Evolutionary conservation across 352 stramenopile species (phyloP), one percentile per base, ranked within the genome.

Genomic region (Phytophthora colocasiae): DNA sequence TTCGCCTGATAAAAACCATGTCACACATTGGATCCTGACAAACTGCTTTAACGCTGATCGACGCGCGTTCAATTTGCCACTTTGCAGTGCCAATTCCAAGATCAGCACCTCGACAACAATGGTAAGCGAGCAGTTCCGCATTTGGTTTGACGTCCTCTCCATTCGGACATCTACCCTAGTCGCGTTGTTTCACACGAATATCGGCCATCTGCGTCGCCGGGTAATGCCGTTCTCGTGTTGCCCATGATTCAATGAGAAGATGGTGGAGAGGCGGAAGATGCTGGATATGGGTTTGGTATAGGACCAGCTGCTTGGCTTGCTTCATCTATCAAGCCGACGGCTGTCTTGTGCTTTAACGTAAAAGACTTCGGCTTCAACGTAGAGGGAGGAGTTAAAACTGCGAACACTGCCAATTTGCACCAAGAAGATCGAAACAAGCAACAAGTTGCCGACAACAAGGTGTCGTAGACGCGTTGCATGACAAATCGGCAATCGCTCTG

Each of bases 1-100:
- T 34, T 55, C 29, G 39, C 55, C 55, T 71, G 55, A 71, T 71
- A 71, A 66, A 66, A 26, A 57, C 48, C 56, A 44, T 70, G 56
- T 66, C 54, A 32, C n/a, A n/a, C 54, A 70, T 66, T 17, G 50
- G 59, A 66, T 59, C 36, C 41, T 24, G 22, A 11, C 31, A 31
- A 17, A 15, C 39, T 50, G 50, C 63, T 9, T 14, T 65, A 48
- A 64, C 58, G 29, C 17, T 48, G 45, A 38, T 49, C 44, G 8
- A 19, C 27, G 26, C 29, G 27, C 29, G 45, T 4, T 26, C 45
- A 51, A 39, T 24, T 50, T 40, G 11, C 22, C 2, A 12, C 3
- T 22, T 11, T 44, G 31, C 15, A 12, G 15, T 58, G 41, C 29
- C 40, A 7, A 32, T 15, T 19, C 19, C 26, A 34, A 34, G 31